These are phyloP conservation scores for Nothopassalora personata DNA, from an alignment of 2,329 filamentous ascomycete species.

Conservation along the genomic window DNA sequence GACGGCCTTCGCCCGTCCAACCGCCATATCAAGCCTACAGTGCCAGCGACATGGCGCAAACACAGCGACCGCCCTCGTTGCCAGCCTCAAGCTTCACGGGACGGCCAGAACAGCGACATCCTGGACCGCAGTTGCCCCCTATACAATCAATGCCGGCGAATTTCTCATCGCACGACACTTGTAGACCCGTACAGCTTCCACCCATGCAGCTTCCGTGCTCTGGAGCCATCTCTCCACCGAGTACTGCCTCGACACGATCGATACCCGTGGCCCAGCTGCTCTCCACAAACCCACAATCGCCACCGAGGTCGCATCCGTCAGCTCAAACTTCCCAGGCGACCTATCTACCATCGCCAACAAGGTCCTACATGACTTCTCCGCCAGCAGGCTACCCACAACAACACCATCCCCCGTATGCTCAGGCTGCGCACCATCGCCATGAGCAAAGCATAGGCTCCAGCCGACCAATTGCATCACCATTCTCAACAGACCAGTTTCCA, in stretches of 20 bases:
- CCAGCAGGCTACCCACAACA: constrained; percentile 17
- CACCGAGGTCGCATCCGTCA: constrained; percentile 17
- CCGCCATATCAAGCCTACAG: constrained; percentile 34
- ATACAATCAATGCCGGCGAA: constrained; percentile 22
- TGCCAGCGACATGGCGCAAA: constrained; percentile 42
- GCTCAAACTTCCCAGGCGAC: constrained; percentile 17
- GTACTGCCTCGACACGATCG: constrained; percentile 11
- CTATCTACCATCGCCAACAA: constrained; percentile 21
- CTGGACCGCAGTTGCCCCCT: constrained; percentile 35
- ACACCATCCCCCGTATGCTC: constrained; percentile 23
- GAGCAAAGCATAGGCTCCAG: constrained; percentile 2
- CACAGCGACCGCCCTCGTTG: constrained; percentile 39
- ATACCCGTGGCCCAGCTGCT: constrained; percentile 26
- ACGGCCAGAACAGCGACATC: constrained; percentile 35
- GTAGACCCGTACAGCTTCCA: constrained; percentile 28
- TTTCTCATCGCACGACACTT: constrained; percentile 9
- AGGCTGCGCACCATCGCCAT: constrained; percentile 13
- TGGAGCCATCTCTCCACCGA: constrained; percentile 21
- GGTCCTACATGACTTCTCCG: constrained; percentile 4
- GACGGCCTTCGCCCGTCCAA: constrained; percentile 37
- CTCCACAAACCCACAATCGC: constrained; percentile 29
- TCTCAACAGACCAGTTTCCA: constrained; percentile 8
- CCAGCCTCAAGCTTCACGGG: constrained; percentile 37
- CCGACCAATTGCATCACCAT: not conserved
- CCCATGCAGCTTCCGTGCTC: constrained; percentile 38